Percentiles rank a stretch among this genome's conserved stretches.
phyloP scores from a whole-genome alignment of 23 red algal genomes.

The Gracilaria vermiculophylla region DNA sequence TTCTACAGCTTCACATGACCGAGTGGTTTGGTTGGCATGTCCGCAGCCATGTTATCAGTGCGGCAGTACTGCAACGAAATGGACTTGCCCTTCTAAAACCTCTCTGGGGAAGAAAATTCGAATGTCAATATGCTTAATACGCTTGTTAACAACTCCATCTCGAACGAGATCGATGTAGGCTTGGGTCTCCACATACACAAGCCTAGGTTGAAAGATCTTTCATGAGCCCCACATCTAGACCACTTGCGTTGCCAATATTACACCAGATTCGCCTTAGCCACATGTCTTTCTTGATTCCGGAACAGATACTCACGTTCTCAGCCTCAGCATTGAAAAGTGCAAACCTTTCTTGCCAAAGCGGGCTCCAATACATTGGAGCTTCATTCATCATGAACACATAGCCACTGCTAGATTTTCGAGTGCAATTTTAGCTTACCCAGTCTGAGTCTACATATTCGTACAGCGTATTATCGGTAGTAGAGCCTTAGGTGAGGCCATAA shows the following conservation, averaged over 20 bases:
- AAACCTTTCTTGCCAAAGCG: conserved; percentile 20
- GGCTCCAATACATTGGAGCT: background rate
- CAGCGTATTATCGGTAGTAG: background rate
- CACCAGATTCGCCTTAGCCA: no score
- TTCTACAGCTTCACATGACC: background rate
- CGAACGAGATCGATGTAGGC: no score
- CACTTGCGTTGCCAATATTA: no score
- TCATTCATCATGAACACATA: conserved; percentile 37
- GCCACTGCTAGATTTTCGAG: conserved; percentile 28
- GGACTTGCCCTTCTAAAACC: no score
- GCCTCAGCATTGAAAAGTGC: conserved; percentile 39
- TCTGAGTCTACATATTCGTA: conserved; percentile 10
- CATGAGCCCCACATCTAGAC: no score
- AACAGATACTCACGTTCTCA: conserved; percentile 16
- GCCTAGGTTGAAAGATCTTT: no score
- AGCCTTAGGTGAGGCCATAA: background rate
- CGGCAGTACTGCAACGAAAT: no score
- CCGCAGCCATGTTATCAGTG: no score
- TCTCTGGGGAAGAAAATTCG: background rate
- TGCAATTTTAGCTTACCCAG: background rate
- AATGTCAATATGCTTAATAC: no score
- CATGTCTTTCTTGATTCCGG: background rate
- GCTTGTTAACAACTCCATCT: no score
- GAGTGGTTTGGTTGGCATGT: no score
- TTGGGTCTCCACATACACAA: no score